Evolutionary conservation across 768 basidiomycete genomes (phyloP).

Genomic region (Mycena crocata): DNA sequence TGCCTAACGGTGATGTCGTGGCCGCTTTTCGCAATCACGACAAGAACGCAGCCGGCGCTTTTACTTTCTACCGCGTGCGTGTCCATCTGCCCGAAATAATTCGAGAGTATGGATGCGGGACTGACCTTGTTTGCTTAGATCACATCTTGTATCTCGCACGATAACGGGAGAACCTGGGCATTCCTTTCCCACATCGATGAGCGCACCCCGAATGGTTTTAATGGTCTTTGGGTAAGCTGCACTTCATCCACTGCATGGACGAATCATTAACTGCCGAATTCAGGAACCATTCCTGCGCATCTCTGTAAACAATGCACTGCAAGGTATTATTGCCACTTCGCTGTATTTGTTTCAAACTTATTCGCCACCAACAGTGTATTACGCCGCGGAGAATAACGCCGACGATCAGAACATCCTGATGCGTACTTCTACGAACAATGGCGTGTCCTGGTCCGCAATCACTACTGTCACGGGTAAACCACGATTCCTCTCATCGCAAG

Average conservation of each 20-base stretch:
- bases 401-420: slow-evolving; percentile 39
- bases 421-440: slow-evolving; percentile 35
- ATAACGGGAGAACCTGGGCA: slow-evolving; percentile 35
- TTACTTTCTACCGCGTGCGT: slow-evolving; percentile 20
- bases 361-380: slow-evolving; percentile 28
- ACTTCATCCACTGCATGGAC: not conserved
- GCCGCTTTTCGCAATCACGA: slow-evolving; percentile 34
- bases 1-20: slow-evolving; percentile 28
- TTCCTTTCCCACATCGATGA: slow-evolving; percentile 37
- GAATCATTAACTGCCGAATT: not conserved
- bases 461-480: slow-evolving; percentile 34
- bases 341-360: not conserved
- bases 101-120: too few species aligned
- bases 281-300: slow-evolving; percentile 39
- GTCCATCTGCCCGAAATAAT: not conserved
- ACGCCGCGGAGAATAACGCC: slow-evolving; percentile 34
- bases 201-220: slow-evolving; percentile 23
- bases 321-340: slow-evolving; percentile 9
- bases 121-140: slow-evolving; percentile 21
- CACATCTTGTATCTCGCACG: slow-evolving; percentile 34
- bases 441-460: slow-evolving; percentile 29
- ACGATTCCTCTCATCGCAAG: not conserved
- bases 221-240: slow-evolving; percentile 38
- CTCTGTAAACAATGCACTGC: slow-evolving; percentile 28
- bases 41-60: not conserved